These are phyloP conservation scores for Exserohilum rostratum DNA, from an alignment of 2,329 filamentous ascomycete species.

Conservation along the genomic window DNA sequence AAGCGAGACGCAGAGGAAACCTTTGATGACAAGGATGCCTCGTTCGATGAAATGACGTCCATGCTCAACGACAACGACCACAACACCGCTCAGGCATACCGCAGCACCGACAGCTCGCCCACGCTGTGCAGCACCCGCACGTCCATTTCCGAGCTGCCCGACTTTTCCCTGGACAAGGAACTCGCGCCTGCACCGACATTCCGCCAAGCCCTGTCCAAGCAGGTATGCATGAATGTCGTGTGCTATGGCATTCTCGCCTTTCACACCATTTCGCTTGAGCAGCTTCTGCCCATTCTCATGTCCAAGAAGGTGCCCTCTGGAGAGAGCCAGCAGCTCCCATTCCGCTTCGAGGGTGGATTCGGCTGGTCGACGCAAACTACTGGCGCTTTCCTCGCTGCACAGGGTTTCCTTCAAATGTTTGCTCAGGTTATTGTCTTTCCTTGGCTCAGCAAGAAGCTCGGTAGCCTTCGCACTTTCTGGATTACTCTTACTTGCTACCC, in stretches of 20 bases:
- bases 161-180: conserved; percentile 43
- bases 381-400: conserved; percentile 84
- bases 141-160: conserved; percentile 42
- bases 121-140: conserved; percentile 49
- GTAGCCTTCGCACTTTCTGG: conserved; percentile 81
- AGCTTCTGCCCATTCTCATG: conserved; percentile 89
- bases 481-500: conserved; percentile 84
- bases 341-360: conserved; percentile 89
- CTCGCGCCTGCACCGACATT: conserved; percentile 28
- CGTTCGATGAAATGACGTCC: conserved; percentile 64
- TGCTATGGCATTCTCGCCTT: conserved; percentile 93
- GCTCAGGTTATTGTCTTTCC: conserved; percentile 87
- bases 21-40: conserved; percentile 51
- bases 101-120: conserved; percentile 63
- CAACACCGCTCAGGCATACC: conserved; percentile 64
- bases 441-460: conserved; percentile 73
- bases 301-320: conserved; percentile 66
- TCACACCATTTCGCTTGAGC: conserved; percentile 96
- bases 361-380: conserved; percentile 82
- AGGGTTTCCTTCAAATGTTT: conserved; percentile 88
- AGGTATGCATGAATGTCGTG: conserved; percentile 84
- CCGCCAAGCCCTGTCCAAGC: conserved; percentile 75
- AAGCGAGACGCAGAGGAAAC: conserved; percentile 35
- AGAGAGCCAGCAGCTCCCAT: conserved; percentile 68
- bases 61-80: conserved; percentile 58